Conservation (phyloP, 306 rosid species). For the Hippophae gyantsensis region DNA sequence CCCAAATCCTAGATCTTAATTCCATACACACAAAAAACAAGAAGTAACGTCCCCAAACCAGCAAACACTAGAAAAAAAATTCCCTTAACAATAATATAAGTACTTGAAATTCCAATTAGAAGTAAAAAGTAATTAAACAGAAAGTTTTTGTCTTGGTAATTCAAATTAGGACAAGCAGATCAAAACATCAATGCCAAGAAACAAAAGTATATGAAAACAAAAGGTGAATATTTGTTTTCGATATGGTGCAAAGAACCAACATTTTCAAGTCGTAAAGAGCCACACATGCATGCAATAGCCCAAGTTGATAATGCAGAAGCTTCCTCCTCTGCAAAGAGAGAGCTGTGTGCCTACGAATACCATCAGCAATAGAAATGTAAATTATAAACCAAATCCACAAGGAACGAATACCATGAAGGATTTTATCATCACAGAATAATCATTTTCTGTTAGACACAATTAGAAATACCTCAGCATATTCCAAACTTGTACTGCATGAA, state of each 20-base stretch:
- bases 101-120: too few relatives aligned
- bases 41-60: too few relatives aligned
- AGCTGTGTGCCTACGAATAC: slow-evolving; percentile 63
- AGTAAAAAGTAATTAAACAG: too few relatives aligned
- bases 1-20: too few relatives aligned
- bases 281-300: slow-evolving; percentile 91
- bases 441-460: too few relatives aligned
- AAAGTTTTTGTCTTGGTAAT: not conserved
- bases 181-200: not conserved
- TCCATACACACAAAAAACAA: too few relatives aligned
- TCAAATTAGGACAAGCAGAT: not conserved
- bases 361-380: slow-evolving; percentile 21
- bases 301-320: slow-evolving; percentile 84
- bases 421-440: not conserved
- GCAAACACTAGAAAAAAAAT: too few relatives aligned
- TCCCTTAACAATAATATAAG: too few relatives aligned
- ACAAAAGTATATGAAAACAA: not conserved
- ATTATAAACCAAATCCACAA: slow-evolving; percentile 3
- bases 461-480: slow-evolving; percentile 53
- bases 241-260: slow-evolving; percentile 36
- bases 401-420: slow-evolving; percentile 8
- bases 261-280: slow-evolving; percentile 90
- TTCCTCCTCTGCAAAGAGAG: slow-evolving; percentile 82
- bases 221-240: not conserved
- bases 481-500: slow-evolving; percentile 51